Base-by-base conservation (phyloP, 108 stramenopile genomes). In the Nitzschia sp. region DNA sequence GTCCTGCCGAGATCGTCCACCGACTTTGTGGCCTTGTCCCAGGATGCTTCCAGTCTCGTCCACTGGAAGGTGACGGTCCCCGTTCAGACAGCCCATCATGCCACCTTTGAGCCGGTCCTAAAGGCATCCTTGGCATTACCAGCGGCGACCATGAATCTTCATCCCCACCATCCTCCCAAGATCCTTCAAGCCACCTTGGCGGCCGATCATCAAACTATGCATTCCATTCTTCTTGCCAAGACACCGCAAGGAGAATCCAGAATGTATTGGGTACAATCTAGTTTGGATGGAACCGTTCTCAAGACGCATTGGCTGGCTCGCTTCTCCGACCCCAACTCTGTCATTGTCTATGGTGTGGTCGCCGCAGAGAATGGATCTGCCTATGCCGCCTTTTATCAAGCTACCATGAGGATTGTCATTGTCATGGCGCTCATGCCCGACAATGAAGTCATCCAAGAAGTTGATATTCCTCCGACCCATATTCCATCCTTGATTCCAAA, bases 301-400 rank as follows among this genome's bases (percentile, higher is more conserved):
- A 41, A 26, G 37, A 58, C 79, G 3, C 57, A 60, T n/a, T 80
- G 79, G 79, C 22, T 80, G 34, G 65, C 65, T 52, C 79, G 79
- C 6, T 80, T 80, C 41, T 58, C 67, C 6, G 54, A 44, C 15
- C 71, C 71, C 11, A 22, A 38, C 12, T 34, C 61, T 40, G 69
- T 80, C 6, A n/a, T 21, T 3, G 53, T 52, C 7, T 21, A 72
- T 20, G 79, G 73, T 21, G 25, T 80, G 41, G 63, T 69, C 5
- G 34, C 63, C 10, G 55, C 72, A 11, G 57, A 57, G 14, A 63
- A 73, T 50, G 62, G 38, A 34, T 64, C 19, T 22, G 71, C 69
- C 38, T 80, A 80, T 48, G 79, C 73, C 21, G 64, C 73, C 14
- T 73, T 80, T 42, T 63, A 55, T 26, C 42, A 41, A 15, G 22